phyloP scores from a whole-genome alignment of 306 rosid genomes.

The Vigna angularis region DNA sequence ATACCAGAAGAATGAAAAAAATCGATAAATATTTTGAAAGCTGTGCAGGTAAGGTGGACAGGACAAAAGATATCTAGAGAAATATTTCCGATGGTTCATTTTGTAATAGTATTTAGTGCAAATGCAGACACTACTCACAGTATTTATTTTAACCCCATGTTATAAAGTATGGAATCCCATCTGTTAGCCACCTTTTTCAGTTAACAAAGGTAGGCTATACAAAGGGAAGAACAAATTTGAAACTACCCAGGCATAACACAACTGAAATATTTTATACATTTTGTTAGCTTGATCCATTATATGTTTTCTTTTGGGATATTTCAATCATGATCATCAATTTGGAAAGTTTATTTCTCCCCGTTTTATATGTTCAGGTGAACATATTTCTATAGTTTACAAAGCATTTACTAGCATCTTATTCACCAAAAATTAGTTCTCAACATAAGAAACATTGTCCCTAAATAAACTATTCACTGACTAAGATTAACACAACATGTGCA shows the following conservation, averaged over 20 bases:
- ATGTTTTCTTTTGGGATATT: neutral
- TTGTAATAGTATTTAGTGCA: neutral
- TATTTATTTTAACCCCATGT: neutral
- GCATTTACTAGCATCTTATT: neutral
- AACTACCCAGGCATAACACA: neutral
- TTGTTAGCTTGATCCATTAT: neutral
- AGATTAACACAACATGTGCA: constrained; percentile 7
- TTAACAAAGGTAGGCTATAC: neutral
- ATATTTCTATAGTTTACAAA: neutral
- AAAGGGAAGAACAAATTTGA: neutral
- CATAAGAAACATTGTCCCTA: neutral
- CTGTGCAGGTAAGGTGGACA: neutral
- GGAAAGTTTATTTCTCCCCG: neutral
- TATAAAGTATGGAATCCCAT: neutral
- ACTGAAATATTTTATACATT: neutral
- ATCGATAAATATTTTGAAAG: neutral
- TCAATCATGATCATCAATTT: neutral
- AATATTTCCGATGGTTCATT: neutral
- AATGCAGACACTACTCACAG: neutral
- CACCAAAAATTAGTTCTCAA: neutral
- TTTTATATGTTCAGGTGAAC: constrained; percentile 24
- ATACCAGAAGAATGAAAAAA: constrained; percentile 24
- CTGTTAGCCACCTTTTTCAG: neutral
- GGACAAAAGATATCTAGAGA: neutral
- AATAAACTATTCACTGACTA: neutral